A percentile compares a stretch with the other conserved stretches of the same genome.
phyloP scores from a whole-genome alignment of 2,329 filamentous ascomycete genomes.

The Penicillium brasilianum region DNA sequence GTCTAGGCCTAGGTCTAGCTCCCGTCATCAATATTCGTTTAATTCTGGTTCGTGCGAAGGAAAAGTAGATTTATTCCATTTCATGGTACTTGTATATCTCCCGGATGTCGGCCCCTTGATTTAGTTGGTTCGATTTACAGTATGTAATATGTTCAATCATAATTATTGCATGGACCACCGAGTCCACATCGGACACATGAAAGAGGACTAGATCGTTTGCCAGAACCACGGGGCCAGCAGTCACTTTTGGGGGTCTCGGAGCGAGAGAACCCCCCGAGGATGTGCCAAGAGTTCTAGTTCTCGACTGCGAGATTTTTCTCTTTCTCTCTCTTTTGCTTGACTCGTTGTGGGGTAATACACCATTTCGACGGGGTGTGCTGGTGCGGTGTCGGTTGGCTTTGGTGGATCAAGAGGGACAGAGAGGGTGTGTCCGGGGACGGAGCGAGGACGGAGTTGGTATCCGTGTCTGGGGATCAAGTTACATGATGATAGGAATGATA shows the following conservation, averaged over 20 bases:
- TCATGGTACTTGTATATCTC: too few relatives aligned
- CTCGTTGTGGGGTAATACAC: background rate
- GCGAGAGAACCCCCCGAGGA: background rate
- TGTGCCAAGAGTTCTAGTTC: background rate
- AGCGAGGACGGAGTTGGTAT: background rate
- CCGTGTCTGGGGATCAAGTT: background rate
- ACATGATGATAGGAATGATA: background rate
- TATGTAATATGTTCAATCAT: too few relatives aligned
- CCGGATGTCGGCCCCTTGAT: background rate
- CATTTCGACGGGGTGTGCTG: background rate
- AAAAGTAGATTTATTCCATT: background rate
- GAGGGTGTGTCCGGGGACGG: background rate
- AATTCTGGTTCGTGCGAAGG: background rate
- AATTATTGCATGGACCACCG: background rate
- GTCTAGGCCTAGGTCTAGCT: background rate
- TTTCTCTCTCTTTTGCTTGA: background rate
- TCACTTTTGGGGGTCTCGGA: background rate
- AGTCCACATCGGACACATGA: background rate
- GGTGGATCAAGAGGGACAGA: background rate
- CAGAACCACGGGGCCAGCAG: background rate
- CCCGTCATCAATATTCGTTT: background rate
- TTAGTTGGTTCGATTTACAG: background rate
- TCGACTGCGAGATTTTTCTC: background rate
- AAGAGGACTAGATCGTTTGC: conserved; percentile 4
- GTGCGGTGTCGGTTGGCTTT: background rate